Base-by-base conservation (phyloP, 2,329 filamentous ascomycete species). In the Colletotrichum paranaense region DNA sequence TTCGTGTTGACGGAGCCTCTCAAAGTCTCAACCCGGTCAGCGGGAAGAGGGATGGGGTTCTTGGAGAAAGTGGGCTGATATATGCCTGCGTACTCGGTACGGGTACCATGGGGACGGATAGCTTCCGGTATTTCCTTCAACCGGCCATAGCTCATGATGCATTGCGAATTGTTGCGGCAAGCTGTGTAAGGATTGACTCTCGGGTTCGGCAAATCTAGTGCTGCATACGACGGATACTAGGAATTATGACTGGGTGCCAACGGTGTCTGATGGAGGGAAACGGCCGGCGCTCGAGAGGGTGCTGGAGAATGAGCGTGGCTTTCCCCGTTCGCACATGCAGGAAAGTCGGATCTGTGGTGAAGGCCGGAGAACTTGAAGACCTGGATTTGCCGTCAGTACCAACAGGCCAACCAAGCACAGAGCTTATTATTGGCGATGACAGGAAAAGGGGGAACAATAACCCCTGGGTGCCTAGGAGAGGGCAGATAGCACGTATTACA, bases 21-120 rank as follows among this genome's bases (percentile, higher is more conserved):
- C 42, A 22, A 19, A 73, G 70, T 56, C 56, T 46, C 42, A 65
- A n/a, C 60, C 67, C 28, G 46, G 60, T 64, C 46, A 12, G 26
- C 26, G 22, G 56, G 55, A 35, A 38, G 66, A 14, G 32, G 46
- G 67, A 52, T 64, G 38, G 46, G 57, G 30, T 22, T 26, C 22
- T 57, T 67, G 53, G 57, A 64, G 69, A 64, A 49, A 72, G 66
- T 70, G 66, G 59, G 70, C 70, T 62, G 55, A 73, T 73, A 32
- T 60, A 30, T 22, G 60, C 55, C 52, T 55, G 53, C 35, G 19
- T n/a, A 42, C 38, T 42, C 16, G 38, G 38, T 42, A 42, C 38
- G 38, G 38, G 38, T 42, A 49, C 42, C 42, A 49, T 49, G 42
- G 19, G 42, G 42, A 49, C 42, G 42, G 42, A 22, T 22, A n/a